Evolutionary conservation across 2,329 filamentous ascomycete species (phyloP), one percentile per base, ranked within the genome.

Genomic region (Botryotinia calthae): DNA sequence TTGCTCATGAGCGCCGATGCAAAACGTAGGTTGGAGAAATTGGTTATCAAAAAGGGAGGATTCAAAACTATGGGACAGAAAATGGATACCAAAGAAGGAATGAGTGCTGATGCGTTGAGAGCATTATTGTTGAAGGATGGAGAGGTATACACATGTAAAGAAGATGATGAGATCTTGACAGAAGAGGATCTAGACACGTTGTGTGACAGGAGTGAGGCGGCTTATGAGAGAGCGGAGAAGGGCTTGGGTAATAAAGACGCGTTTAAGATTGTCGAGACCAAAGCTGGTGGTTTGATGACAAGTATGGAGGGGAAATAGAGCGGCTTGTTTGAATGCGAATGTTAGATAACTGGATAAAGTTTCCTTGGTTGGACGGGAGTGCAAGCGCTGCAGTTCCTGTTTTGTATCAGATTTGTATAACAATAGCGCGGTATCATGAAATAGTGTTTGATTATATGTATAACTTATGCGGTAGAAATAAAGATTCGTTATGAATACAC

Each of bases 31-130:
- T 86, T 99, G 0, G 96, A 99, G 81, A 97, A 98, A 80, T 86
- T 99, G 0, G 94, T 99, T 10, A 99, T 99, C 79, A 93, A 95
- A 74, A 98, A 98, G 81, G 95, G 95, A 2, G 90, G 92, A 8
- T 95, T 97, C 82, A 89, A 87, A 76, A 90, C 87, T 18, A 89
- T 94, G 83, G 86, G 85, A 0, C 87, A 92, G 78, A 90, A 90
- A 77, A 85, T 88, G 76, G 83, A 84, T 59, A 84, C 88, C n/a
- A 77, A 77, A 9, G 82, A 82, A 28, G 82, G 82, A 28, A 82
- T 93, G 1, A 87, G 90, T 69, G 86, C 87, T 34, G 87, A 94
- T 74, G 85, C 85, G 16, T 84, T 93, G 37, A 87, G 85, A 74
- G 86, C 87, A 9, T 83, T 93, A 18, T 82, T 94, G 5, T 83